Evolutionary conservation across 2,329 filamentous ascomycete genomes (phyloP).

Genomic region (Colletotrichum brevisporum): DNA sequence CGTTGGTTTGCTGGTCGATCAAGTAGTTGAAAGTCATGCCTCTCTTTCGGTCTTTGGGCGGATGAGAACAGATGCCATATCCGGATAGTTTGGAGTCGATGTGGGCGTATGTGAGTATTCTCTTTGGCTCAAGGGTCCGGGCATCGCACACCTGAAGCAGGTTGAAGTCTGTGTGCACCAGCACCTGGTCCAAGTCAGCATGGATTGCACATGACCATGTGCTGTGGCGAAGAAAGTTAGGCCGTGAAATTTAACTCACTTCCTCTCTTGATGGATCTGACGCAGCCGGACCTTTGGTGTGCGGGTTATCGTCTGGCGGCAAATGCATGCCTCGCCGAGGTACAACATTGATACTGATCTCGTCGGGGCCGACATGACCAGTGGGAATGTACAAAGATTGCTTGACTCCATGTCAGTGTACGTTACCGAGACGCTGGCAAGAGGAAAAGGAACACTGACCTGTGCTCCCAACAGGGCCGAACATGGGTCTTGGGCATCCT

Average conservation of each 20-base stretch:
- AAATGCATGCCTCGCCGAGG: slow-evolving; percentile 40
- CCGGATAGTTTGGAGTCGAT: slow-evolving; percentile 39
- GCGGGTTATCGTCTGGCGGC: slow-evolving; percentile 34
- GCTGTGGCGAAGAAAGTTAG: too few species aligned
- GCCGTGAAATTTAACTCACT: neutral
- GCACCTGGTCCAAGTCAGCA: neutral
- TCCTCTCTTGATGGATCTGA: slow-evolving; percentile 34
- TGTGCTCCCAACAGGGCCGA: slow-evolving; percentile 39
- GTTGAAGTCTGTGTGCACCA: slow-evolving; percentile 41
- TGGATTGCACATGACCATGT: neutral
- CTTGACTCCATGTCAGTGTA: neutral
- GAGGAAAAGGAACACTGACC: slow-evolving; percentile 3
- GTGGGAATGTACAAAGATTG: slow-evolving; percentile 34
- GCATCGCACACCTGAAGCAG: slow-evolving; percentile 40
- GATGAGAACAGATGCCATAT: slow-evolving; percentile 41
- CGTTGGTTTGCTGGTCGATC: slow-evolving; percentile 26
- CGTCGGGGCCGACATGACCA: slow-evolving; percentile 31
- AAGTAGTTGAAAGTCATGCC: slow-evolving; percentile 41
- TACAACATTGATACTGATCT: slow-evolving; percentile 37
- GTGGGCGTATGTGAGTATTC: slow-evolving; percentile 41
- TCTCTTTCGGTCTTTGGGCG: slow-evolving; percentile 38
- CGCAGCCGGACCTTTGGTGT: slow-evolving; percentile 23
- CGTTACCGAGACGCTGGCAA: neutral
- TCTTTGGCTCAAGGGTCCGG: slow-evolving; percentile 38
- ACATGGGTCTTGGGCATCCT: slow-evolving; percentile 38